Evolutionary conservation across 768 basidiomycete species (phyloP).

Genomic region (Tylopilus felleus): DNA sequence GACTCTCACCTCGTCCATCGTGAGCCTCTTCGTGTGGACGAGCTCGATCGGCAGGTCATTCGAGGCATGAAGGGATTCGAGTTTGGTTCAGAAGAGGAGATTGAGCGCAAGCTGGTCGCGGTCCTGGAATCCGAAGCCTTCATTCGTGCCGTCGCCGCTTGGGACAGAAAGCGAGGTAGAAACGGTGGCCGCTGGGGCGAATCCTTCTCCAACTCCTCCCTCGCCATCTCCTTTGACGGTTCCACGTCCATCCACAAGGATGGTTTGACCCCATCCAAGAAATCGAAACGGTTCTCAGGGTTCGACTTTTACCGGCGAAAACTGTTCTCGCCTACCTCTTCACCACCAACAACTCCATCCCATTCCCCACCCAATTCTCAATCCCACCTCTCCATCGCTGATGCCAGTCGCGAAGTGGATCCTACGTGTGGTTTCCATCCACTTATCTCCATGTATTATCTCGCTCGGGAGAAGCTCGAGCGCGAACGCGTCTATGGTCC

Average conservation of each 20-base stretch:
- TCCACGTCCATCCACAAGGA: conserved; percentile 44
- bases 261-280: conserved; percentile 47
- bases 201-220: conserved; percentile 63
- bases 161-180: conserved; percentile 67
- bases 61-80: conserved; percentile 95
- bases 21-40: conserved; percentile 84
- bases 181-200: conserved; percentile 47
- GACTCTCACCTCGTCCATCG: conserved; percentile 84
- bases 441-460: conserved; percentile 92
- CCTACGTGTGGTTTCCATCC: conserved; percentile 94
- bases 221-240: conserved; percentile 59
- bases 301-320: conserved; percentile 94
- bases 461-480: conserved; percentile 94
- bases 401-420: conserved; percentile 56
- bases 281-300: conserved; percentile 85
- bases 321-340: conserved; percentile 60
- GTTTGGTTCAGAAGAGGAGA: conserved; percentile 86
- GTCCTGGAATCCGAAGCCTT: conserved; percentile 81
- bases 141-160: conserved; percentile 64
- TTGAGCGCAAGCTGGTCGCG: conserved; percentile 66
- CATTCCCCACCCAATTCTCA: conserved; percentile 61
- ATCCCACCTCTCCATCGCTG: conserved; percentile 49
- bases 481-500: conserved; percentile 91
- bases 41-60: conserved; percentile 84
- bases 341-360: conserved; percentile 50